A percentile compares a stretch with the other conserved stretches of the same genome.
Evolutionary conservation across 768 basidiomycete genomes (phyloP).

Genomic region (Tulasnella sp.): DNA sequence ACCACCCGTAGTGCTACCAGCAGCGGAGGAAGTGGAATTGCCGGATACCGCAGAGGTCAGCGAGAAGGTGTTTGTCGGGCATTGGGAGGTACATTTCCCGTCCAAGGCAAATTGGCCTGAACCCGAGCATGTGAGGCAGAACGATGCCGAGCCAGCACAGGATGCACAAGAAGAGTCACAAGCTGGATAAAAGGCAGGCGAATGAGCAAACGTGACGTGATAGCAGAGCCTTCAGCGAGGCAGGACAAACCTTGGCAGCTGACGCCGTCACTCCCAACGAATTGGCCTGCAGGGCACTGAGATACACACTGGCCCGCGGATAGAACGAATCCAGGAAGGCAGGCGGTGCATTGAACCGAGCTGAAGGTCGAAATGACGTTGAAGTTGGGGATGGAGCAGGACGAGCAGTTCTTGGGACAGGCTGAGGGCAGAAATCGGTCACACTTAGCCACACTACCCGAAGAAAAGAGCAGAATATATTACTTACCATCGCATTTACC

Average conservation of each 20-base stretch:
- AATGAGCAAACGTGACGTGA: conserved; percentile 33
- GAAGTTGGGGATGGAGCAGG: conserved; percentile 76
- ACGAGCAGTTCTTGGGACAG: conserved; percentile 81
- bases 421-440: conserved; percentile 47
- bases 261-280: conserved; percentile 66
- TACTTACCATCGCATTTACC: conserved; percentile 79
- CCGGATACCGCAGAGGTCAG: conserved; percentile 1
- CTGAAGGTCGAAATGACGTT: conserved; percentile 64
- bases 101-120: conserved; percentile 64
- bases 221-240: not conserved
- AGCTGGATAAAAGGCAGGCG: conserved; percentile 45
- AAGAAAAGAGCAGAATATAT: conserved; percentile 19
- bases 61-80: conserved; percentile 71
- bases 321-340: conserved; percentile 75
- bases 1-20: conserved; percentile 50
- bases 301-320: conserved; percentile 69
- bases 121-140: conserved; percentile 72
- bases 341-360: conserved; percentile 73
- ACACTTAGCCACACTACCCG: conserved; percentile 7
- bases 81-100: conserved; percentile 75
- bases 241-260: conserved; percentile 69
- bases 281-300: conserved; percentile 73
- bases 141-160: conserved; percentile 66
- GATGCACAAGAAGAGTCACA: conserved; percentile 75
- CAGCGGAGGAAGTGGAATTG: conserved; percentile 11